Evolutionary conservation across 1,284 basidiomycete genomes (phyloP), one percentile per base, ranked within the genome.

Genomic region (Austroboletus novae-zelandiae): DNA sequence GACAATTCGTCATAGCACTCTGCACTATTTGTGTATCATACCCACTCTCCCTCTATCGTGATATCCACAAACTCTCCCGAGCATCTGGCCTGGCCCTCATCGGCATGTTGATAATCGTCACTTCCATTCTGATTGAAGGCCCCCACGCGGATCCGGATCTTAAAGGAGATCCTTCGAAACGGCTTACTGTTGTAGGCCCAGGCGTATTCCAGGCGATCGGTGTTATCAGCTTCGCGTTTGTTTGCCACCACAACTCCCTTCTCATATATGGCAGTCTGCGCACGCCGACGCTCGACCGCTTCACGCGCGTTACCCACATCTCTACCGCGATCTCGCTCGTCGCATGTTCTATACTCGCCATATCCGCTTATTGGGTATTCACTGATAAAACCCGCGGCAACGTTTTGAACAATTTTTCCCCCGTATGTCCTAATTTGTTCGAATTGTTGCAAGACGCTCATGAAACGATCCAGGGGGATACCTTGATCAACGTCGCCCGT

Each of bases 1-100:
- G 97, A 37, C 84, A 91, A 64, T 93, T 97, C 69, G 77, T 98
- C 67, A 94, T 96, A 58, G 75, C 82, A 47, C 75, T 94, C 45
- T 90, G 89, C 72, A 97, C 94, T 1, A 70, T 91, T 50, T 82
- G 84, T 60, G 85, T 98, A 51, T 96, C 94, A 5, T 99, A 94
- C 66, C 97, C 97, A 0, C 81, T 99, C 32, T 96, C 92, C 5
- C 80, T 99, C 17, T 94, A 99, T 68, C 90, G 96, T 47, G 94
- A 98, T 69, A 99, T 99, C 60, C 91, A 97, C 71, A 98, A 97
- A 70, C 84, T 99, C 30, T 89, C 94, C 29, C 88, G 94, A 49
- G 94, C 94, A 5, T 95, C 91, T 31, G 86, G 89, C 1, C 83
- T 99, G 51, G 93, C 92, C 11, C 80, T 93, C 20, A 65, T 94